phyloP scores from a whole-genome alignment of 164 flowering plant species.

The Vitis vinifera region ASM3070453v1 NC_081810.1:16555001-16555500 shows the following conservation, averaged over 20 bases:
- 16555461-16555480: not conserved
- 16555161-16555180: conserved; percentile 80
- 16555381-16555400: not conserved
- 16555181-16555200: conserved; percentile 70
- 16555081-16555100: conserved; percentile 31
- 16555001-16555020: not conserved
- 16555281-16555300: conserved; percentile 60
- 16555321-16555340: conserved; percentile 81
- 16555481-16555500: not conserved
- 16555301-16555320: conserved; percentile 92
- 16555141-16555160: conserved; percentile 79
- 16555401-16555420: too few species aligned
- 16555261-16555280: conserved; percentile 95
- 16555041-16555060: not conserved
- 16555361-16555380: not conserved
- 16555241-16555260: conserved; percentile 87
- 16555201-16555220: conserved; percentile 76
- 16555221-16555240: conserved; percentile 60
- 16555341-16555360: not conserved
- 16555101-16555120: conserved; percentile 45
- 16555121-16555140: conserved; percentile 33
- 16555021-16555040: too few species aligned
- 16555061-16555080: not conserved
- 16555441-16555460: too few species aligned
- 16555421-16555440: too few species aligned